Evolutionary conservation across 1,284 basidiomycete species (phyloP).

Genomic region (Calocybe gambosa): DNA sequence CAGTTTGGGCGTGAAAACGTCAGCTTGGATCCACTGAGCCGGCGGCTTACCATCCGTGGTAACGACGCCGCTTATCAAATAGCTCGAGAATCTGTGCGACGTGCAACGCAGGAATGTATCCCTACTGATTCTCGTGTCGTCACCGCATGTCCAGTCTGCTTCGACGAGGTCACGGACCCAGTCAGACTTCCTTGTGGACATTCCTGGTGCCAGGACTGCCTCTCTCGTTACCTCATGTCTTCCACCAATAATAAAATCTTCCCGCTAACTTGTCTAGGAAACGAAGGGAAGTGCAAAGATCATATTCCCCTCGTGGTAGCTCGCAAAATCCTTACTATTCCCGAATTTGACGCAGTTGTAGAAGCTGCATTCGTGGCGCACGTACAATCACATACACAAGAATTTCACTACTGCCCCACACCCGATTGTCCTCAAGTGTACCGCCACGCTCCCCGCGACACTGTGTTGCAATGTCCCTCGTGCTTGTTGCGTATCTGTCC

Average conservation of each 20-base stretch:
- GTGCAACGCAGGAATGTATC: slow-evolving; percentile 15
- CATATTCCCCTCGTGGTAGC: slow-evolving; percentile 47
- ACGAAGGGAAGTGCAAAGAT: slow-evolving; percentile 47
- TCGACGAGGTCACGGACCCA: slow-evolving; percentile 45
- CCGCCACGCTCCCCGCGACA: slow-evolving; percentile 40
- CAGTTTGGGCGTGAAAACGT: slow-evolving; percentile 35
- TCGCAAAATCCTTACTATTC: slow-evolving; percentile 39
- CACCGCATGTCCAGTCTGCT: slow-evolving; percentile 54
- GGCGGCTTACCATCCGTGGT: slow-evolving; percentile 30
- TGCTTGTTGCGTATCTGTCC: slow-evolving; percentile 66
- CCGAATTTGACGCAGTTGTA: slow-evolving; percentile 47
- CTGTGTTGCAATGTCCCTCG: slow-evolving; percentile 61
- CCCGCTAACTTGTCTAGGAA: slow-evolving; percentile 61
- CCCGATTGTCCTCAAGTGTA: slow-evolving; percentile 72
- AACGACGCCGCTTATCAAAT: slow-evolving; percentile 18
- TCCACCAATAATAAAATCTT: slow-evolving; percentile 54
- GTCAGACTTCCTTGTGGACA: slow-evolving; percentile 57
- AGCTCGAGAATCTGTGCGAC: slow-evolving; percentile 19
- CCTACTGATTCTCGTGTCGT: slow-evolving; percentile 11
- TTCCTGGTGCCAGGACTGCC: slow-evolving; percentile 55
- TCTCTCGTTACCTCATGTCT: slow-evolving; percentile 49
- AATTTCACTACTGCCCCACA: slow-evolving; percentile 68
- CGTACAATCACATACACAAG: slow-evolving; percentile 46
- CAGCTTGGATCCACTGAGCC: slow-evolving; percentile 27
- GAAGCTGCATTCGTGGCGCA: slow-evolving; percentile 53